These are phyloP conservation scores for Sugiyamaella neomexicana DNA, from an alignment of 1,139 yeast species.

Conservation along the genomic window DNA sequence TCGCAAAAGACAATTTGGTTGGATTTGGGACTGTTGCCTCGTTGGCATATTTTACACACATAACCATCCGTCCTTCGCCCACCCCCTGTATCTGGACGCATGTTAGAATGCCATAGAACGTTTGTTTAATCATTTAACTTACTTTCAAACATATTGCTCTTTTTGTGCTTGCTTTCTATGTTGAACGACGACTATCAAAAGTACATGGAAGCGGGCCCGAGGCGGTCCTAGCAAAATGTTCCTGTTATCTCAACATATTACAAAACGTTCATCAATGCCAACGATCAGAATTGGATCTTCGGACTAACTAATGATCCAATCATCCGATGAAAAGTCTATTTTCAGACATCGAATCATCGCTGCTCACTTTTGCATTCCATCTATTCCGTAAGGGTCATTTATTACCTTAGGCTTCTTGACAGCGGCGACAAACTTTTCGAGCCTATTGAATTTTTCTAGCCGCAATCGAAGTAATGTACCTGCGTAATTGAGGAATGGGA, in stretches of 20 bases:
- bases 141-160: slow-evolving; percentile 13
- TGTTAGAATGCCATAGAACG: background rate
- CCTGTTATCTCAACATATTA: too few relatives aligned
- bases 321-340: too few relatives aligned
- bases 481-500: background rate
- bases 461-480: background rate
- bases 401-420: too few relatives aligned
- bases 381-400: too few relatives aligned
- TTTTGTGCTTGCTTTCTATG: background rate
- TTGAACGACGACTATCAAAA: too few relatives aligned
- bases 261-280: background rate
- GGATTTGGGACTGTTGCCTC: slow-evolving; percentile 44
- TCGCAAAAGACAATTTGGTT: slow-evolving; percentile 48
- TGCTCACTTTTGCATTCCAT: too few relatives aligned
- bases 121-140: background rate
- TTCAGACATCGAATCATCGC: too few relatives aligned
- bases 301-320: too few relatives aligned
- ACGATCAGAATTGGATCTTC: background rate
- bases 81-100: background rate
- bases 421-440: too few relatives aligned
- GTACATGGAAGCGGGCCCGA: too few relatives aligned
- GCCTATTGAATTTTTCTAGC: too few relatives aligned
- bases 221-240: too few relatives aligned
- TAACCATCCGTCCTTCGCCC: slow-evolving; percentile 35
- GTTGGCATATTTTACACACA: slow-evolving; percentile 45